Conservation (phyloP, 2,329 filamentous ascomycete species). For the Xylariaceae sp. region DNA sequence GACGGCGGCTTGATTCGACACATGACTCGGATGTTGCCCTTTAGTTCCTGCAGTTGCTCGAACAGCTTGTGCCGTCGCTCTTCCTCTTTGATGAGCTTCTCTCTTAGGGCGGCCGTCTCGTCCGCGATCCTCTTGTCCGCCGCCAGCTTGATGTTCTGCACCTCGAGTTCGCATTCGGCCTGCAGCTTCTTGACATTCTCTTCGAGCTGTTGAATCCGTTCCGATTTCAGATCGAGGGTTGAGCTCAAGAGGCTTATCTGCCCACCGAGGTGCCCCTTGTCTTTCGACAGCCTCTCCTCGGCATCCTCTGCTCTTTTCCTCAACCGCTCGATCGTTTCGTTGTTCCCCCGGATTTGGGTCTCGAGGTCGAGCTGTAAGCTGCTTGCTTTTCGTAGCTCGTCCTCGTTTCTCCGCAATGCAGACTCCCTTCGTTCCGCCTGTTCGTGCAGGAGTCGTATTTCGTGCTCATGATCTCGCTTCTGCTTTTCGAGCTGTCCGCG, state of each 20-base stretch:
- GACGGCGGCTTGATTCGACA: constrained; percentile 82
- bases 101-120: constrained; percentile 54
- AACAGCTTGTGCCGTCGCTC: constrained; percentile 85
- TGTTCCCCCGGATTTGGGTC: constrained; percentile 23
- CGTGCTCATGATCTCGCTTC: constrained; percentile 43
- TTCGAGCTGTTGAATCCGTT: constrained; percentile 25
- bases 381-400: constrained; percentile 35
- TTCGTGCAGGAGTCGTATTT: constrained; percentile 33
- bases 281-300: constrained; percentile 27
- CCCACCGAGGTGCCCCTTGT: constrained; percentile 28
- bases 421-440: constrained; percentile 51
- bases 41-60: constrained; percentile 96
- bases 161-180: constrained; percentile 20
- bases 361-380: constrained; percentile 21
- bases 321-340: constrained; percentile 27
- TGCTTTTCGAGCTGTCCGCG: constrained; percentile 47
- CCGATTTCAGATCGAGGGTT: constrained; percentile 24
- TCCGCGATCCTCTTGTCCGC: constrained; percentile 69
- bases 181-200: constrained; percentile 22
- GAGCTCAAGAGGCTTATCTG: constrained; percentile 26
- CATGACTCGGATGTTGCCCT: constrained; percentile 98
- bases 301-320: constrained; percentile 27
- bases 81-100: constrained; percentile 87
- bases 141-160: constrained; percentile 71
- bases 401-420: constrained; percentile 42